phyloP scores from a whole-genome alignment of 75 land plant genomes.

The Isoetes taiwanensis region DNA sequence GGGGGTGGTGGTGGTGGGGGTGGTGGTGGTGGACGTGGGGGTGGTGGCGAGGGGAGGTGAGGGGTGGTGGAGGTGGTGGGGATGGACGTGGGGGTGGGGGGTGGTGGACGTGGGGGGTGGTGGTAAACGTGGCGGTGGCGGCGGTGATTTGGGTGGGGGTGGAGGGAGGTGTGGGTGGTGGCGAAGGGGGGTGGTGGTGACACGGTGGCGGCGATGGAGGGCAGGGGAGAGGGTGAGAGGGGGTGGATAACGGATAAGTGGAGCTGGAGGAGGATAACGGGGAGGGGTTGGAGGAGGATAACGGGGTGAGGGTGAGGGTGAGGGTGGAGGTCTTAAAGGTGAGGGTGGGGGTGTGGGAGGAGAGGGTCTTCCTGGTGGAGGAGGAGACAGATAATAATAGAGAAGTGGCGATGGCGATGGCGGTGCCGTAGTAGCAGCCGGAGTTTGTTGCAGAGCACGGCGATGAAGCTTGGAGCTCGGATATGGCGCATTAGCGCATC shows the following conservation, averaged over 20 bases:
- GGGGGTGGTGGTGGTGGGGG: not conserved
- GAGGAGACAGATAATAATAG: no score
- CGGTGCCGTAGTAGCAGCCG: no score
- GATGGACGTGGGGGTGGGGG: not conserved
- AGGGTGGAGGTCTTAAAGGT: no score
- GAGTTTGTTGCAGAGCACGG: no score
- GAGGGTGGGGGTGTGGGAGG: no score
- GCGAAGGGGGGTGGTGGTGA: slow-evolving; percentile 15
- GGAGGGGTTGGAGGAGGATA: no score
- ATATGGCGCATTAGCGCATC: no score
- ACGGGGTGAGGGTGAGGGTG: no score
- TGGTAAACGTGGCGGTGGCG: slow-evolving; percentile 7
- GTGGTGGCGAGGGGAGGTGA: slow-evolving; percentile 7
- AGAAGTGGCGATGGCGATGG: no score
- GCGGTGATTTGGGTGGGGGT: slow-evolving; percentile 6
- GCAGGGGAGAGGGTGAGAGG: slow-evolving; percentile 28
- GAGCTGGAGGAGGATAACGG: slow-evolving; percentile 1
- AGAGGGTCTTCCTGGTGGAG: no score
- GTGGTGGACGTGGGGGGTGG: slow-evolving; percentile 6
- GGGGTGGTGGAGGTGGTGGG: not conserved
- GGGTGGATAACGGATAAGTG: slow-evolving; percentile 20
- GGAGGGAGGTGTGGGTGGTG: slow-evolving; percentile 1
- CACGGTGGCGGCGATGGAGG: slow-evolving; percentile 21
- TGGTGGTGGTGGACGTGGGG: slow-evolving; percentile 6
- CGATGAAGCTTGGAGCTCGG: no score